phyloP scores from a whole-genome alignment of 1,284 basidiomycete species.

The Ganoderma sinense region DNA sequence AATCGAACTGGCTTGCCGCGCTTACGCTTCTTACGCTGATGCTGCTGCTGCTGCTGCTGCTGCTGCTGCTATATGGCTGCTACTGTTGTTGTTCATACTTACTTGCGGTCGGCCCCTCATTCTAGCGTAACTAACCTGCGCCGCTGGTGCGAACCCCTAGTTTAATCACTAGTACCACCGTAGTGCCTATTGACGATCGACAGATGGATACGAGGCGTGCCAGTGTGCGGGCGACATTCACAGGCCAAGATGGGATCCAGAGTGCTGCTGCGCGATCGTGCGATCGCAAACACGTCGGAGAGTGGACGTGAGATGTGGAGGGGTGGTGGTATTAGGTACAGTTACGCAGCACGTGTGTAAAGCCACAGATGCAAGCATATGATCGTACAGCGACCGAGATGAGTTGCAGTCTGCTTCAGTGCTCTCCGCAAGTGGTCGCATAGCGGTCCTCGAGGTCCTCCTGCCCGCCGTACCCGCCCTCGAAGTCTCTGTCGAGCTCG shows the following conservation, averaged over 20 bases:
- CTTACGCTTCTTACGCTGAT: background rate
- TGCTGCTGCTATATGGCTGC: background rate
- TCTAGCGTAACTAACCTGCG: background rate
- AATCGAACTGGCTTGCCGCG: background rate
- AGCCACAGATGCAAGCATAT: background rate
- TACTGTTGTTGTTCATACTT: background rate
- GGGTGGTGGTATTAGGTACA: background rate
- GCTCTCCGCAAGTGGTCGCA: constrained; percentile 55
- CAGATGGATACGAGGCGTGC: too few species aligned
- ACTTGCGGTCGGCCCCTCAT: background rate
- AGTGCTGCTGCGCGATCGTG: background rate
- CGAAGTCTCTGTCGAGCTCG: constrained; percentile 43
- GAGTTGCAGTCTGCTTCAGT: constrained; percentile 36
- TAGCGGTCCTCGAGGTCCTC: constrained; percentile 59
- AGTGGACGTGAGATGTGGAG: background rate
- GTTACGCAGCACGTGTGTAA: background rate
- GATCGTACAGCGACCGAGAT: background rate
- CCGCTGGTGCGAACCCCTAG: background rate
- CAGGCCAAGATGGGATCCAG: background rate
- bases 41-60: too few species aligned
- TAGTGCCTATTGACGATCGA: background rate
- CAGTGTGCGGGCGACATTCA: too few species aligned
- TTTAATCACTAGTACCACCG: background rate
- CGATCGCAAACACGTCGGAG: background rate
- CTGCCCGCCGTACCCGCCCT: constrained; percentile 57